A percentile compares a stretch with the other conserved stretches of the same genome.
These are phyloP conservation scores for Gastrolobium bilobum DNA, from an alignment of 306 rosid species.

Conservation along the genomic window DNA sequence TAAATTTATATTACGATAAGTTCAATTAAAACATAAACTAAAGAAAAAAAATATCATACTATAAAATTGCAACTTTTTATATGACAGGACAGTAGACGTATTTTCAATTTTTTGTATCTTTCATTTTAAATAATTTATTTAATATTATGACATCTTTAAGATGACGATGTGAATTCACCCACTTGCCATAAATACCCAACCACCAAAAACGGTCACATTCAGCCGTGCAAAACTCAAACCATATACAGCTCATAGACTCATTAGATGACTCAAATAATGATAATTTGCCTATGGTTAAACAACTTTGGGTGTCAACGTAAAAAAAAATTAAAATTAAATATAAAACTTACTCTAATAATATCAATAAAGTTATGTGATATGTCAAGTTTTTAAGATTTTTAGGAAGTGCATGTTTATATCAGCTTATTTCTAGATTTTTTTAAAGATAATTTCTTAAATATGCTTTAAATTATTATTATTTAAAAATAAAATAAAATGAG, in stretches of 20 bases:
- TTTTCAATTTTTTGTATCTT: too few relatives aligned
- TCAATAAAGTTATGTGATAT: not conserved
- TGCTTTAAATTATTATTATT: too few relatives aligned
- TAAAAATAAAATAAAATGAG: too few relatives aligned
- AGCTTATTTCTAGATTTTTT: too few relatives aligned
- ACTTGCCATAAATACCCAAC: slow-evolving; percentile 50
- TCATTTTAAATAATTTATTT: not conserved
- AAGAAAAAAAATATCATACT: not conserved
- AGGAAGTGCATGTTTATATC: too few relatives aligned
- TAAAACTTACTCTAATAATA: not conserved
- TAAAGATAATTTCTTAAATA: too few relatives aligned
- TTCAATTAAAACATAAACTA: not conserved
- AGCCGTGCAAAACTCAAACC: slow-evolving; percentile 19
- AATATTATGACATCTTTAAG: slow-evolving; percentile 15
- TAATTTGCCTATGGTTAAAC: not conserved
- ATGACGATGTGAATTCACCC: slow-evolving; percentile 42
- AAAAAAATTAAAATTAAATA: not conserved
- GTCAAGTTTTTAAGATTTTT: too few relatives aligned
- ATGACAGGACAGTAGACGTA: not conserved
- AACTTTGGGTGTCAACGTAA: slow-evolving; percentile 9
- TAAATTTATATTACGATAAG: not conserved
- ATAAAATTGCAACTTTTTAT: not conserved
- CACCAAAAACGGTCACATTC: slow-evolving; percentile 41
- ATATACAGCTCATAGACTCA: slow-evolving; percentile 46
- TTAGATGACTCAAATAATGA: not conserved